These are phyloP conservation scores for Mallotus japonicus DNA, from an alignment of 441 rosid species.

Conservation along the genomic window DNA sequence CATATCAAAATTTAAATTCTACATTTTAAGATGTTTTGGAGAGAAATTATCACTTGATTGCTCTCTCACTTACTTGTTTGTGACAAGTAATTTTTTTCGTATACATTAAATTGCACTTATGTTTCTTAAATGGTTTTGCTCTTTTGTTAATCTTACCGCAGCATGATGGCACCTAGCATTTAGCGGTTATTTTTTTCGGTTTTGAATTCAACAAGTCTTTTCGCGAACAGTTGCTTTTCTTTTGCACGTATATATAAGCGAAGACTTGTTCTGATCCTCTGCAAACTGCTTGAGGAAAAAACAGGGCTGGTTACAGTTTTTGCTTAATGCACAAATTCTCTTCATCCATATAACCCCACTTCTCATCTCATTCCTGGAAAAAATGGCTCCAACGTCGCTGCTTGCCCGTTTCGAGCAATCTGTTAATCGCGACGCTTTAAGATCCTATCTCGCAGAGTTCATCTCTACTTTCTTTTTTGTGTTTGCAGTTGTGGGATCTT, in stretches of 20 bases:
- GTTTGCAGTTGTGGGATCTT: conserved; percentile 77
- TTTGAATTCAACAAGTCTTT: conserved; percentile 7
- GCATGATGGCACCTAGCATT: conserved; percentile 3
- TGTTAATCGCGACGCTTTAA: conserved; percentile 49
- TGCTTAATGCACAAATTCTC: neutral
- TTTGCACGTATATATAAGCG: neutral
- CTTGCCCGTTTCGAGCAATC: conserved; percentile 51
- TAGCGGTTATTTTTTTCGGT: conserved; percentile 15
- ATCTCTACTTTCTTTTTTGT: conserved; percentile 90
- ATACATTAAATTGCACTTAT: too few relatives aligned
- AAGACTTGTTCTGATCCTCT: neutral
- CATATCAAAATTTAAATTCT: too few relatives aligned
- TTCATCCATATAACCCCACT: neutral
- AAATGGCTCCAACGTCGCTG: conserved; percentile 54
- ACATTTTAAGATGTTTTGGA: too few relatives aligned
- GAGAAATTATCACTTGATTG: too few relatives aligned
- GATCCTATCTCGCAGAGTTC: conserved; percentile 85
- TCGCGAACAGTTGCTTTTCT: neutral
- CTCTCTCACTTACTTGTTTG: too few relatives aligned
- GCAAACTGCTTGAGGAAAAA: neutral
- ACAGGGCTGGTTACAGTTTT: neutral
- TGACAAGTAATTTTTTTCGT: too few relatives aligned
- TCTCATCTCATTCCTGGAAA: conserved; percentile 8
- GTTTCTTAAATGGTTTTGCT: too few relatives aligned
- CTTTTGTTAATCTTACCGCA: neutral